Percentiles rank a stretch among this genome's conserved stretches.
These are phyloP conservation scores for Colletotrichum australisinense DNA, from an alignment of 2,329 filamentous ascomycete species.

Conservation along the genomic window DNA sequence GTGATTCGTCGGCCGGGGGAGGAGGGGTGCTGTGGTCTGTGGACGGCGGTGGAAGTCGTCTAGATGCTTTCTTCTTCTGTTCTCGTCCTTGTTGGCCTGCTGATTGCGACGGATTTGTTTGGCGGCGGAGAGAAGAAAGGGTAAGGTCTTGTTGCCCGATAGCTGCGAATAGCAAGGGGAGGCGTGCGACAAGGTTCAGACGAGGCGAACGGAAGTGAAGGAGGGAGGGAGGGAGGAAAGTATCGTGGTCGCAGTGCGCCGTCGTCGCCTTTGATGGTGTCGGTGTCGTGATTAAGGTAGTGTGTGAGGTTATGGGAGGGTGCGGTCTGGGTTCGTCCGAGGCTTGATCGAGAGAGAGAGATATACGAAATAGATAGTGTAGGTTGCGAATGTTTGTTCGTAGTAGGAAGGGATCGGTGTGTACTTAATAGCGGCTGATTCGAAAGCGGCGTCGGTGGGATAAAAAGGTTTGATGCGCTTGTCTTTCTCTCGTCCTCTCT, in stretches of 20 bases:
- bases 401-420: not conserved
- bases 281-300: constrained; percentile 13
- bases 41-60: not conserved
- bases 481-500: not conserved
- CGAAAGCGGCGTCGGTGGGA: not conserved
- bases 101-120: not conserved
- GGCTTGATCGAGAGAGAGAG: not conserved
- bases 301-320: not conserved
- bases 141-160: not conserved
- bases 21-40: not conserved
- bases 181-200: constrained; percentile 15
- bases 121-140: not conserved
- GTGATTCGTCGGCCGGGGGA: constrained; percentile 5
- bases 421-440: not conserved
- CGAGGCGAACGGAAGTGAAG: not conserved
- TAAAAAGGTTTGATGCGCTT: not conserved
- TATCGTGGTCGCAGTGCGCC: not conserved
- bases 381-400: not conserved
- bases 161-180: not conserved
- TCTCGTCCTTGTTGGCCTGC: not conserved
- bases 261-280: not conserved
- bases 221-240: not conserved
- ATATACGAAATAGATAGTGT: too few relatives aligned
- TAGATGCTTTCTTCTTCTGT: constrained; percentile 13
- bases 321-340: not conserved